These are phyloP conservation scores for Parastagonospora nodorum DNA, from an alignment of 2,329 filamentous ascomycete species.

Conservation along the genomic window DNA sequence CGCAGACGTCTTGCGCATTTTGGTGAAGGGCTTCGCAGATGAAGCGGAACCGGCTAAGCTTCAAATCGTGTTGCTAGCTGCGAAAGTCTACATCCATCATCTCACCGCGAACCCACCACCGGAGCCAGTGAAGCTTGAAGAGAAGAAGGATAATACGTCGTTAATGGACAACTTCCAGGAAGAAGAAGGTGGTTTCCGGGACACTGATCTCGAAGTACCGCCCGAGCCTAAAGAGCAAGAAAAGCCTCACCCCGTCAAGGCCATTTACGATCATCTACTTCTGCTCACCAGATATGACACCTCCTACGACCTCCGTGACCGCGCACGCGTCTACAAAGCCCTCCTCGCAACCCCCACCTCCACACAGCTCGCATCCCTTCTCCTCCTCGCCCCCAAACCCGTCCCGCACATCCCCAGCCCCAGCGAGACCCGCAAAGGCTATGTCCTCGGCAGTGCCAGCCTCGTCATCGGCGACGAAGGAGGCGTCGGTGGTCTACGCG, in stretches of 20 bases:
- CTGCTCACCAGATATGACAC: slow-evolving; percentile 89
- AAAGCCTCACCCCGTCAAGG: slow-evolving; percentile 70
- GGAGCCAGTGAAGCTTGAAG: slow-evolving; percentile 41
- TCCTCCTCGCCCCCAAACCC: slow-evolving; percentile 92
- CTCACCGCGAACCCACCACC: slow-evolving; percentile 66
- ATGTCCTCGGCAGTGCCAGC: slow-evolving; percentile 81
- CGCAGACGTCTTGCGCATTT: slow-evolving; percentile 85
- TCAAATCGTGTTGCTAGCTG: slow-evolving; percentile 88
- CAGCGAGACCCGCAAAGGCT: slow-evolving; percentile 78
- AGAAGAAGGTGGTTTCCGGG: slow-evolving; percentile 44
- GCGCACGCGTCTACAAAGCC: slow-evolving; percentile 84
- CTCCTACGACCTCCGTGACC: slow-evolving; percentile 92
- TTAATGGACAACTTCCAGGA: slow-evolving; percentile 38
- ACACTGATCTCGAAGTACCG: slow-evolving; percentile 25
- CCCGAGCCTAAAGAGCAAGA: slow-evolving; percentile 29
- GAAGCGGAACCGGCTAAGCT: slow-evolving; percentile 87
- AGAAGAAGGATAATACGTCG: slow-evolving; percentile 23
- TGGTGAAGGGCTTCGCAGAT: slow-evolving; percentile 81
- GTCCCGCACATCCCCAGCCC: slow-evolving; percentile 89
- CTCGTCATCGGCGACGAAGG: slow-evolving; percentile 80
- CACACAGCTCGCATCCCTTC: slow-evolving; percentile 83
- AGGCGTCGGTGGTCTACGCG: slow-evolving; percentile 69
- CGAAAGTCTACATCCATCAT: slow-evolving; percentile 95
- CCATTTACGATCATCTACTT: slow-evolving; percentile 83
- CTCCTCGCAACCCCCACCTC: slow-evolving; percentile 76